Evolutionary conservation across 257 asterid species (phyloP).

Genomic region (Solanum phureja): DNA sequence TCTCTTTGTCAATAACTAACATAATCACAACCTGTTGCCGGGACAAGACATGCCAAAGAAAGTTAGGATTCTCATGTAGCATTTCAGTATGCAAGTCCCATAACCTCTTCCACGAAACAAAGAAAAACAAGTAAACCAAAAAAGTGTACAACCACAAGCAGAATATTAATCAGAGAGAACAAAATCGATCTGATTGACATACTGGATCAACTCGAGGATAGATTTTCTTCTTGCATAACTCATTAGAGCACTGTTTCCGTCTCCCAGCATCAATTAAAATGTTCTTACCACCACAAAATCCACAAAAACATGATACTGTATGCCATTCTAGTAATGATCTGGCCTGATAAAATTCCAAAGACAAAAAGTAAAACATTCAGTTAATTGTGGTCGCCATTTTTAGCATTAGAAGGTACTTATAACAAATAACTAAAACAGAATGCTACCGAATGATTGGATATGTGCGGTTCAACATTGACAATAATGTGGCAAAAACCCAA

Average conservation of each 20-base stretch:
- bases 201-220: slow-evolving; percentile 99
- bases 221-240: slow-evolving; percentile 61
- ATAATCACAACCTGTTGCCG: slow-evolving; percentile 76
- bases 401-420: background rate
- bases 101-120: background rate
- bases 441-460: background rate
- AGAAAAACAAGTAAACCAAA: background rate
- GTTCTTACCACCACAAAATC: slow-evolving; percentile 59
- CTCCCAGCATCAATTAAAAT: slow-evolving; percentile 85
- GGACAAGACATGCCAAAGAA: slow-evolving; percentile 3
- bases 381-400: background rate
- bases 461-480: background rate
- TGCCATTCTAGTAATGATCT: slow-evolving; percentile 95
- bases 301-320: slow-evolving; percentile 63
- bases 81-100: background rate
- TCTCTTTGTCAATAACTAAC: slow-evolving; percentile 88
- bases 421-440: background rate
- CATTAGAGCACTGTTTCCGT: slow-evolving; percentile 73
- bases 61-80: background rate
- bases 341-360: slow-evolving; percentile 39
- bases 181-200: slow-evolving; percentile 12
- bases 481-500: background rate
- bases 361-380: background rate
- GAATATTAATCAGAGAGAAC: background rate
- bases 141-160: background rate